phyloP scores from a whole-genome alignment of 2,329 filamentous ascomycete species.

The Colletotrichum scovillei region DNA sequence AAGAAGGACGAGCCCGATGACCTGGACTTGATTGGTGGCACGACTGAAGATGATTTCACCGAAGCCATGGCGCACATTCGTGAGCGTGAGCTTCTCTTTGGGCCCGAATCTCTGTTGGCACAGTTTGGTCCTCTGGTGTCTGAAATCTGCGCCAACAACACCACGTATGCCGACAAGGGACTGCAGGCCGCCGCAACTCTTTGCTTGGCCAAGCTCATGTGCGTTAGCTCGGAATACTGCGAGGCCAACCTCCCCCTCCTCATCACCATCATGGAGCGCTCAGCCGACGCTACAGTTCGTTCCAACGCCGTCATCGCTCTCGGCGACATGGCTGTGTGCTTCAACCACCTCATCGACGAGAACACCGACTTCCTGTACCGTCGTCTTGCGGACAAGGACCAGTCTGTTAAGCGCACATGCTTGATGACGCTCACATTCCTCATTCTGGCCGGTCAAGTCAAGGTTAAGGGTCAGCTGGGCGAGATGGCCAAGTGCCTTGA shows the following conservation, averaged over 20 bases:
- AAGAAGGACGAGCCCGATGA: conserved; percentile 78
- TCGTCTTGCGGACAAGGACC: conserved; percentile 87
- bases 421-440: conserved; percentile 98
- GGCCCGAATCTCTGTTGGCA: conserved; percentile 84
- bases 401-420: conserved; percentile 94
- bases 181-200: conserved; percentile 94
- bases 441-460: conserved; percentile 96
- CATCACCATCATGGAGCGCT: conserved; percentile 97
- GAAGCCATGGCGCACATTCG: conserved; percentile 87
- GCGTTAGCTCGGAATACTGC: conserved; percentile 95
- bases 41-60: conserved; percentile 92
- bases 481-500: conserved; percentile 99
- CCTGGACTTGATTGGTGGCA: conserved; percentile 95
- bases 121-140: conserved; percentile 92
- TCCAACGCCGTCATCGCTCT: conserved; percentile 97
- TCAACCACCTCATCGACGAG: conserved; percentile 99
- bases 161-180: conserved; percentile 87
- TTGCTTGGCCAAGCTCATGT: conserved; percentile 98
- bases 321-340: conserved; percentile 99
- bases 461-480: conserved; percentile 97
- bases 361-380: conserved; percentile 99
- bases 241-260: conserved; percentile 91
- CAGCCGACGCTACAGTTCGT: conserved; percentile 89
- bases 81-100: conserved; percentile 85
- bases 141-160: conserved; percentile 96